Evolutionary conservation across 495 filamentous ascomycete genomes (phyloP).

Genomic region (Penicillium soppii): DNA sequence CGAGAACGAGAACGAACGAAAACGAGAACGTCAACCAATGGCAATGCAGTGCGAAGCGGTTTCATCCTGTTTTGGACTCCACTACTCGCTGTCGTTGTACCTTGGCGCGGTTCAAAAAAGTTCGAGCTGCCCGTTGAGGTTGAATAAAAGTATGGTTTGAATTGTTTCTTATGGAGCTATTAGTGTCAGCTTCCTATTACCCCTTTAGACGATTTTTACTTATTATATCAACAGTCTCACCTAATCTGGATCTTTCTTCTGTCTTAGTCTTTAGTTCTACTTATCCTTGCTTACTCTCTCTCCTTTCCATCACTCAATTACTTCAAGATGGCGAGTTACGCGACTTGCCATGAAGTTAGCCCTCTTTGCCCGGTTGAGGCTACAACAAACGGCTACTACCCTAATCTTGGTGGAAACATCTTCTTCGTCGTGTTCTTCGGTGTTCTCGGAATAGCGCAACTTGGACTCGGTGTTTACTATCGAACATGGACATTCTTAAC

Average conservation of each 20-base stretch:
- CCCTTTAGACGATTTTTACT: neutral
- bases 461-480: slow-evolving; percentile 54
- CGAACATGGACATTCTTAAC: slow-evolving; percentile 61
- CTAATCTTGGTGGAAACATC: slow-evolving; percentile 59
- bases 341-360: slow-evolving; percentile 47
- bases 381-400: slow-evolving; percentile 68
- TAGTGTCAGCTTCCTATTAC: neutral
- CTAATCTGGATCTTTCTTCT: too few relatives aligned
- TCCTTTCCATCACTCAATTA: neutral
- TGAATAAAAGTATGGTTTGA: neutral
- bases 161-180: neutral
- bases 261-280: neutral
- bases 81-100: neutral
- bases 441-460: slow-evolving; percentile 44
- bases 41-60: neutral
- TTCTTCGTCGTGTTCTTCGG: slow-evolving; percentile 60
- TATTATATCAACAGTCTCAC: too few relatives aligned
- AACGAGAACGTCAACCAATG: slow-evolving; percentile 29
- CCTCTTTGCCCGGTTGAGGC: slow-evolving; percentile 54
- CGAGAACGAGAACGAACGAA: slow-evolving; percentile 29
- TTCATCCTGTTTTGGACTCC: slow-evolving; percentile 3
- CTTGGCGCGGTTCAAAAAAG: neutral
- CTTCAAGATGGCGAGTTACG: slow-evolving; percentile 28
- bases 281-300: neutral
- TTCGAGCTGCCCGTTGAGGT: neutral